Evolutionary conservation across 257 asterid genomes (phyloP).

Genomic region (Capsicum pubescens): DNA sequence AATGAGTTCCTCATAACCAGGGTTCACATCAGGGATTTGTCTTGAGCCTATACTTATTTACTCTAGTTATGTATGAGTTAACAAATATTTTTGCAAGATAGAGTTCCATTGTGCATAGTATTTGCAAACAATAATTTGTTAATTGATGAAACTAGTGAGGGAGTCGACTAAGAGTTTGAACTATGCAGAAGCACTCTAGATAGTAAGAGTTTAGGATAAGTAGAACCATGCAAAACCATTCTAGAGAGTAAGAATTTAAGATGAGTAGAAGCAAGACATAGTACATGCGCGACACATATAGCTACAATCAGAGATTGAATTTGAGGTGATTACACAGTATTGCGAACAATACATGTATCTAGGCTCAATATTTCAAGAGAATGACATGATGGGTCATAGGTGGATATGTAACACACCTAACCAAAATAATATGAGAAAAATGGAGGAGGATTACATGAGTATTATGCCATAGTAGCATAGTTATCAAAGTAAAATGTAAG

Average conservation of each 20-base stretch:
- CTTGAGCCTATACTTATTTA: neutral
- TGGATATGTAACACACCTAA: neutral
- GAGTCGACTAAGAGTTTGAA: conserved; percentile 14
- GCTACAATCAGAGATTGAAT: neutral
- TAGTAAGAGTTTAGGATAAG: neutral
- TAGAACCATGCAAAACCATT: neutral
- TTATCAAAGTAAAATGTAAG: neutral
- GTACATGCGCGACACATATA: neutral
- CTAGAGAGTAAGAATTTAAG: neutral
- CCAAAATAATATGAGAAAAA: conserved; percentile 14
- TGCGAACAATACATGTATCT: neutral
- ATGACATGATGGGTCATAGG: neutral
- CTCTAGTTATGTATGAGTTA: neutral
- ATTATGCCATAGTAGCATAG: neutral
- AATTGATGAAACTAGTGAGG: neutral
- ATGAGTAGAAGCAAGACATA: neutral
- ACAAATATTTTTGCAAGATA: neutral
- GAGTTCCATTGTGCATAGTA: neutral
- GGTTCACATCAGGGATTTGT: neutral
- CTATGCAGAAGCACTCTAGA: neutral
- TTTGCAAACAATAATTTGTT: conserved; percentile 1
- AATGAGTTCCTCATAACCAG: neutral
- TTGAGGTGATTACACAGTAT: neutral
- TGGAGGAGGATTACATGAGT: conserved; percentile 11
- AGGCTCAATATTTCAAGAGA: neutral